Evolutionary conservation across 495 filamentous ascomycete species (phyloP).

Genomic region (Hyaloscypha bicolor): DNA sequence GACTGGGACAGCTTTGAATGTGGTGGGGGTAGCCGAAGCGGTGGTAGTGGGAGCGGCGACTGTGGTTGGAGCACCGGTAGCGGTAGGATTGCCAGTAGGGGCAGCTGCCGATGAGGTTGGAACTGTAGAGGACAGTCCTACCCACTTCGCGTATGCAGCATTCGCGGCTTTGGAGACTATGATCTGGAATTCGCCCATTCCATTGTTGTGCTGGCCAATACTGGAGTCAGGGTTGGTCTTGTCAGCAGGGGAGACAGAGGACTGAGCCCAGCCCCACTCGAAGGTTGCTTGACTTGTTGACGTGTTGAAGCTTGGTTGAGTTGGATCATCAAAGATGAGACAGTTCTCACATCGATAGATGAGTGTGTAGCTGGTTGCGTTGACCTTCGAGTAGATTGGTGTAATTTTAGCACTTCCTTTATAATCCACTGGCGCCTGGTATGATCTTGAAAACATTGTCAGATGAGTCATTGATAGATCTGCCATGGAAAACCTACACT

Average conservation of each 20-base stretch:
- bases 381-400: conserved; percentile 58
- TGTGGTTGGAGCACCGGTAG: conserved; percentile 28
- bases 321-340: conserved; percentile 56
- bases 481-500: conserved; percentile 29
- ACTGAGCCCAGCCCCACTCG: conserved; percentile 52
- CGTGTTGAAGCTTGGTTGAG: conserved; percentile 45
- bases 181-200: conserved; percentile 48
- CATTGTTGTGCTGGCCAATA: conserved; percentile 47
- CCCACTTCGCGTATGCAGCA: conserved; percentile 51
- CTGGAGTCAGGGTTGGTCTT: conserved; percentile 37
- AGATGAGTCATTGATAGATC: conserved; percentile 1
- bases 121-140: conserved; percentile 39
- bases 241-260: conserved; percentile 36
- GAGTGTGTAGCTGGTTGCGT: conserved; percentile 53
- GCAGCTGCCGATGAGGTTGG: conserved; percentile 36
- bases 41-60: conserved; percentile 40
- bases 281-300: conserved; percentile 38
- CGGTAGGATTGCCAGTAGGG: conserved; percentile 34
- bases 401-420: conserved; percentile 59
- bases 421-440: conserved; percentile 58
- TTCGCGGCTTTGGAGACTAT: conserved; percentile 44
- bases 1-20: conserved; percentile 45
- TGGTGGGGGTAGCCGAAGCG: conserved; percentile 33
- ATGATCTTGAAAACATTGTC: conserved; percentile 42
- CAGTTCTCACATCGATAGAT: conserved; percentile 67